These are phyloP conservation scores for Yamadazyma endophytica DNA, from an alignment of 805 yeast genomes.

Conservation along the genomic window DNA sequence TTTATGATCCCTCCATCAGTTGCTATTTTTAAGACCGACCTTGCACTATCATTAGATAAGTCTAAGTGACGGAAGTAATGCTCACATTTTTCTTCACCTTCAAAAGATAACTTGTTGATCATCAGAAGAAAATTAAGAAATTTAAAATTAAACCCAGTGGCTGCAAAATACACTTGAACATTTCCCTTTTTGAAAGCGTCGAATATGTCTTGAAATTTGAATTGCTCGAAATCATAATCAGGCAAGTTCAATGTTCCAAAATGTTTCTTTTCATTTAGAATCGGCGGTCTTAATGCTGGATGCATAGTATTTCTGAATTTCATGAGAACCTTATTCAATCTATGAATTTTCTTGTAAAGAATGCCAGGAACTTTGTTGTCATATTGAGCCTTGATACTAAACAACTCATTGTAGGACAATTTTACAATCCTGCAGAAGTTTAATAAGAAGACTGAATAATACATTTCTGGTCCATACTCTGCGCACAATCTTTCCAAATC, in stretches of 20 bases:
- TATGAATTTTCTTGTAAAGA: slow-evolving; percentile 5
- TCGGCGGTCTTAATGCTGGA: slow-evolving; percentile 19
- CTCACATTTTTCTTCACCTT: slow-evolving; percentile 11
- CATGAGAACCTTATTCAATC: slow-evolving; percentile 17
- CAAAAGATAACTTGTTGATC: slow-evolving; percentile 1
- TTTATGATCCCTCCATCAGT: slow-evolving; percentile 8
- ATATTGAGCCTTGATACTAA: slow-evolving; percentile 15
- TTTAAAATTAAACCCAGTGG: too few relatives aligned
- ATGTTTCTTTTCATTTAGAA: too few relatives aligned
- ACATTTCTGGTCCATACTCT: too few relatives aligned
- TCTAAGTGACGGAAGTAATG: slow-evolving; percentile 16
- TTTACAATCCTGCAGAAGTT: too few relatives aligned
- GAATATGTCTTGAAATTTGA: too few relatives aligned
- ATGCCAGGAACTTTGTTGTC: slow-evolving; percentile 9
- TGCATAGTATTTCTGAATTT: slow-evolving; percentile 15
- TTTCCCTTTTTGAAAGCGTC: too few relatives aligned
- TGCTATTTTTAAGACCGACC: slow-evolving; percentile 19
- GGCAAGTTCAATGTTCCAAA: too few relatives aligned
- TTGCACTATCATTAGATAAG: slow-evolving; percentile 24
- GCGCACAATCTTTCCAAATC: slow-evolving; percentile 14
- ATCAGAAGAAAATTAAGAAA: too few relatives aligned
- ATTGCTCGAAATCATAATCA: too few relatives aligned
- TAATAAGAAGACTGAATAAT: too few relatives aligned
- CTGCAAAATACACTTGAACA: too few relatives aligned
- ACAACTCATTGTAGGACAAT: slow-evolving; percentile 23